Conservation (phyloP, 257 asterid species). For the Solanum chmielewskii region DNA sequence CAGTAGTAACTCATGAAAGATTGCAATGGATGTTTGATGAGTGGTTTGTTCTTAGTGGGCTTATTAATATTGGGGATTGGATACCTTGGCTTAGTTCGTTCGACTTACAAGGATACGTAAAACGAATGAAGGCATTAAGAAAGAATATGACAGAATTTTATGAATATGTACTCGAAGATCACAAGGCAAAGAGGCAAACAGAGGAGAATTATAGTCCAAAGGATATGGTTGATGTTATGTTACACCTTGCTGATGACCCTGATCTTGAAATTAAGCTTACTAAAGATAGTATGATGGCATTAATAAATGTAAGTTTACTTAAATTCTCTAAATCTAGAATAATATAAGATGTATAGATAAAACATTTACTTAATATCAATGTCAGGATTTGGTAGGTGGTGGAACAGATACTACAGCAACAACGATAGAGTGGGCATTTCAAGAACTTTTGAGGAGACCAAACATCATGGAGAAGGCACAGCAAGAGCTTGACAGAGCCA, state of each 20-base stretch:
- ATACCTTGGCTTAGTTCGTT: neutral
- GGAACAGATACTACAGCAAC: neutral
- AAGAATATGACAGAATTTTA: neutral
- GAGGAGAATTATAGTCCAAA: neutral
- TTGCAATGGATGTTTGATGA: neutral
- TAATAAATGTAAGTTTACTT: neutral
- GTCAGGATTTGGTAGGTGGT: neutral
- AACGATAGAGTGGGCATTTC: neutral
- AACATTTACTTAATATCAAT: neutral
- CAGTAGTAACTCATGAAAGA: neutral
- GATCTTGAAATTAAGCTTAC: neutral
- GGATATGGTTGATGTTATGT: neutral
- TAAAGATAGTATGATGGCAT: neutral
- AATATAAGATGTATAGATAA: too few relatives aligned
- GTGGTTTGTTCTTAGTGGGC: neutral
- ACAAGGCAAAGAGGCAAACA: neutral
- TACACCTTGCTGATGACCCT: neutral
- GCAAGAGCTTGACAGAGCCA: neutral
- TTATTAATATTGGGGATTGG: neutral
- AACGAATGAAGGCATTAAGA: neutral
- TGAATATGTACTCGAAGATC: neutral
- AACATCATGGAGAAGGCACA: neutral
- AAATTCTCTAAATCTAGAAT: neutral
- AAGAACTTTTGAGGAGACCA: neutral
- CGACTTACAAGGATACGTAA: neutral